These are phyloP conservation scores for Zizania latifolia DNA, from an alignment of 176 grass and related monocot species.

Conservation along the genomic window DNA sequence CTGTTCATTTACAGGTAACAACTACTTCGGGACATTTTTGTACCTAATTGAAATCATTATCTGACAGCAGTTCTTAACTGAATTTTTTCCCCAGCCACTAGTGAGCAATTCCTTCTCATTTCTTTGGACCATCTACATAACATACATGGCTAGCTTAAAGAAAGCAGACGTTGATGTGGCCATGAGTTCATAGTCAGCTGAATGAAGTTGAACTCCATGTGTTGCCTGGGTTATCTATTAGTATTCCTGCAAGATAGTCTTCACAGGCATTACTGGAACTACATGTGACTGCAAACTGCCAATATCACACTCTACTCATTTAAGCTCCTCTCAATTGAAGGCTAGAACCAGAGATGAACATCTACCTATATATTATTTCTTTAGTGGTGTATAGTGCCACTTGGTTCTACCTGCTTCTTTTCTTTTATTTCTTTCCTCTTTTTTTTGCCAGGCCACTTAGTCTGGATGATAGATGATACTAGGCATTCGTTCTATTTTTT, in stretches of 20 bases:
- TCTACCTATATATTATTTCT: not conserved
- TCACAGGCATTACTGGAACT: slow-evolving; percentile 8
- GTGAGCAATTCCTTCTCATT: slow-evolving; percentile 97
- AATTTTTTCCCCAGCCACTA: slow-evolving; percentile 63
- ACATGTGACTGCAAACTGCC: not conserved
- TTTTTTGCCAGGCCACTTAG: slow-evolving; percentile 4
- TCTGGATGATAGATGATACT: slow-evolving; percentile 19
- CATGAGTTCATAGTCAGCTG: slow-evolving; percentile 12
- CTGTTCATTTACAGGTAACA: slow-evolving; percentile 84
- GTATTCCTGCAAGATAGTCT: slow-evolving; percentile 15
- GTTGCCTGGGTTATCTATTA: not conserved
- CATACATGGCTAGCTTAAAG: slow-evolving; percentile 95
- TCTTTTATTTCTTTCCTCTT: not conserved
- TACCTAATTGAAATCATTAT: not conserved
- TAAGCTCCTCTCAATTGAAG: not conserved
- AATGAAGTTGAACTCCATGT: slow-evolving; percentile 26
- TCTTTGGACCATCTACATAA: slow-evolving; percentile 98
- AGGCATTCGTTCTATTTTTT: slow-evolving; percentile 4
- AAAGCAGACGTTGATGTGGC: slow-evolving; percentile 55
- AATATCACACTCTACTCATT: not conserved
- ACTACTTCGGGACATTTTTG: slow-evolving; percentile 16
- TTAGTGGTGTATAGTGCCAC: slow-evolving; percentile 22
- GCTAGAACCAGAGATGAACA: not conserved
- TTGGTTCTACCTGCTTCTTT: not conserved
- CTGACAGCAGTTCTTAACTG: slow-evolving; percentile 20